phyloP scores from a whole-genome alignment of 768 basidiomycete species.

The Suillus paluster region DNA sequence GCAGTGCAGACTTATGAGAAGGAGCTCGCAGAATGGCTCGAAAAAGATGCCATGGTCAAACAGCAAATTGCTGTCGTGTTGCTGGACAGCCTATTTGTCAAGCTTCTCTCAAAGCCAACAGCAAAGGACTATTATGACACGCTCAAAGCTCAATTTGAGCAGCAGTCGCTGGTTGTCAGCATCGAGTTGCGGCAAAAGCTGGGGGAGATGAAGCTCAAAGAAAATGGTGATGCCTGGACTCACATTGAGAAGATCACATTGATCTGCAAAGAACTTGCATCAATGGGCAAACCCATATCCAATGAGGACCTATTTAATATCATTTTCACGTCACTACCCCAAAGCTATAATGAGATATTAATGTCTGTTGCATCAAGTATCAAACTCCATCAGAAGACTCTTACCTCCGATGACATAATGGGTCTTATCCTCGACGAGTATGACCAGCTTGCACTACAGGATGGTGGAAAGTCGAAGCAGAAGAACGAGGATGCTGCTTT shows the following conservation, averaged over 20 bases:
- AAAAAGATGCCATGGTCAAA: slow-evolving; percentile 34
- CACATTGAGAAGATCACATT: slow-evolving; percentile 37
- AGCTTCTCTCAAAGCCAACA: neutral
- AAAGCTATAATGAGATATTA: slow-evolving; percentile 35
- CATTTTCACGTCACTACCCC: slow-evolving; percentile 40
- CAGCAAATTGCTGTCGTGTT: neutral
- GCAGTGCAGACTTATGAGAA: slow-evolving; percentile 6
- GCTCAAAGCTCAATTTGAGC: slow-evolving; percentile 16
- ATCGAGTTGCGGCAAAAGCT: neutral
- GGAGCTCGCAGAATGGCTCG: neutral
- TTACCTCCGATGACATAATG: slow-evolving; percentile 23
- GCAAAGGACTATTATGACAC: neutral
- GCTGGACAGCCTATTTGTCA: neutral
- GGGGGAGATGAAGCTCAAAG: slow-evolving; percentile 11
- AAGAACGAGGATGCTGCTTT: slow-evolving; percentile 7
- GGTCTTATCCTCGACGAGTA: slow-evolving; percentile 17
- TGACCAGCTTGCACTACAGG: slow-evolving; percentile 13
- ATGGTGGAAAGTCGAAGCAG: neutral
- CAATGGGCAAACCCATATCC: slow-evolving; percentile 34
- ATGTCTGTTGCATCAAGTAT: no score
- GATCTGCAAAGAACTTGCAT: slow-evolving; percentile 38
- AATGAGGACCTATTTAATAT: slow-evolving; percentile 39
- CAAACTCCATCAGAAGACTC: neutral
- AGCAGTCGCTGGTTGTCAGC: neutral
- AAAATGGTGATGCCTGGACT: slow-evolving; percentile 35